These are phyloP conservation scores for Xylaria nigripes DNA, from an alignment of 495 filamentous ascomycete genomes.

Conservation along the genomic window DNA sequence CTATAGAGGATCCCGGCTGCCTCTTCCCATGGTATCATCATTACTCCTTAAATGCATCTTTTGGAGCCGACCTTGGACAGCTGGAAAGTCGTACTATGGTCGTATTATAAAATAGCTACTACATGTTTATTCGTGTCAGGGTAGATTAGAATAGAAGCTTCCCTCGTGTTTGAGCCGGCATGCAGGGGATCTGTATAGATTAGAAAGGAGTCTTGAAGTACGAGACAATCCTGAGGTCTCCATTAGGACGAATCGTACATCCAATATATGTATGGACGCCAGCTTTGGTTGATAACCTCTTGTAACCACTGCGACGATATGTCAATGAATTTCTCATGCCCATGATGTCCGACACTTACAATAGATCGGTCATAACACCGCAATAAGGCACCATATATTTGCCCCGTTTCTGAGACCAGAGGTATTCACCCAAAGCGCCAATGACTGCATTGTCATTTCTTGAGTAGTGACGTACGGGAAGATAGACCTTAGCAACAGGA, in stretches of 20 bases:
- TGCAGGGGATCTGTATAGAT: too few relatives aligned
- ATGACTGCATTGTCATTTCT: constrained; percentile 12
- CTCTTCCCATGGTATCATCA: too few relatives aligned
- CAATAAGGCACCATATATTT: background rate
- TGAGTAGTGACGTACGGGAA: constrained; percentile 28
- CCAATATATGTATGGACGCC: constrained; percentile 20
- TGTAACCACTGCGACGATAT: background rate
- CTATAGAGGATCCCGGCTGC: too few relatives aligned
- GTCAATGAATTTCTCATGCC: background rate
- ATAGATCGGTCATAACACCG: background rate
- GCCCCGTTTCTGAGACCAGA: background rate
- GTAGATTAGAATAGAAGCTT: too few relatives aligned
- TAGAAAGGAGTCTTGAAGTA: constrained; percentile 8
- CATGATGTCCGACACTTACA: background rate
- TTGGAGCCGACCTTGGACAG: too few relatives aligned
- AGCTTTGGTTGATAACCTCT: background rate
- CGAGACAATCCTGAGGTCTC: constrained; percentile 19
- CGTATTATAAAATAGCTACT: too few relatives aligned
- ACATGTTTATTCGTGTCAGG: too few relatives aligned
- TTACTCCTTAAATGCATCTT: too few relatives aligned
- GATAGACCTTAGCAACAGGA: constrained; percentile 30
- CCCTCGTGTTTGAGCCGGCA: too few relatives aligned
- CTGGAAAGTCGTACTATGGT: too few relatives aligned
- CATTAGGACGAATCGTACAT: constrained; percentile 14
- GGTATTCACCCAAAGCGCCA: background rate